Evolutionary conservation across 2,329 filamentous ascomycete species (phyloP).

Genomic region (Ascochyta viciae-villosae): DNA sequence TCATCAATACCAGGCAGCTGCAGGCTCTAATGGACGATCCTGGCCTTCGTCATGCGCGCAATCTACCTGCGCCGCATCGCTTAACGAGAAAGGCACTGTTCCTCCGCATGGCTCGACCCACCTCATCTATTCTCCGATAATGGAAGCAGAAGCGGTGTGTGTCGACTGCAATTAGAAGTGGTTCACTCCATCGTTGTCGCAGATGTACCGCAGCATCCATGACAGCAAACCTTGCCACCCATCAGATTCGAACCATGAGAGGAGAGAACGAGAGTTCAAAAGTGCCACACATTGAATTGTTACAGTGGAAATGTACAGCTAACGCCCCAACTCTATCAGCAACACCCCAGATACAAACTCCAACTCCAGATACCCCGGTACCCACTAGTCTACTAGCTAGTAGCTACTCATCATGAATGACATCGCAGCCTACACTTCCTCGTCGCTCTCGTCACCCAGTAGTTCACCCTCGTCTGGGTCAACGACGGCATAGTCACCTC

Average conservation of each 20-base stretch:
- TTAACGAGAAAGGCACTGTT: neutral
- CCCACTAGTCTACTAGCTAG: neutral
- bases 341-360: constrained; percentile 1
- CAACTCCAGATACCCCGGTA: neutral
- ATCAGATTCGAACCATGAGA: neutral
- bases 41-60: constrained; percentile 12
- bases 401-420: neutral
- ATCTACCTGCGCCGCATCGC: constrained; percentile 16
- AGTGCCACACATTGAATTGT: constrained; percentile 14
- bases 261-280: neutral
- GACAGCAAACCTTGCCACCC: neutral
- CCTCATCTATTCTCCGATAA: constrained; percentile 11
- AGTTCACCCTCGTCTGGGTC: constrained; percentile 95
- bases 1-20: constrained; percentile 12
- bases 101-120: neutral
- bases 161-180: constrained; percentile 1
- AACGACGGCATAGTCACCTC: constrained; percentile 86
- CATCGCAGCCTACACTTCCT: constrained; percentile 67
- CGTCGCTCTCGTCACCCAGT: constrained; percentile 90
- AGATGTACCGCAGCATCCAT: constrained; percentile 3
- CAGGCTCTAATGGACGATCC: constrained; percentile 3
- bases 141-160: constrained; percentile 13
- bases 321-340: constrained; percentile 3
- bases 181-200: constrained; percentile 1
- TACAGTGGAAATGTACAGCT: constrained; percentile 23